Evolutionary conservation across 345 rosid species (phyloP), one percentile per base, ranked within the genome.

Genomic region (Sisymbrium irio): DNA sequence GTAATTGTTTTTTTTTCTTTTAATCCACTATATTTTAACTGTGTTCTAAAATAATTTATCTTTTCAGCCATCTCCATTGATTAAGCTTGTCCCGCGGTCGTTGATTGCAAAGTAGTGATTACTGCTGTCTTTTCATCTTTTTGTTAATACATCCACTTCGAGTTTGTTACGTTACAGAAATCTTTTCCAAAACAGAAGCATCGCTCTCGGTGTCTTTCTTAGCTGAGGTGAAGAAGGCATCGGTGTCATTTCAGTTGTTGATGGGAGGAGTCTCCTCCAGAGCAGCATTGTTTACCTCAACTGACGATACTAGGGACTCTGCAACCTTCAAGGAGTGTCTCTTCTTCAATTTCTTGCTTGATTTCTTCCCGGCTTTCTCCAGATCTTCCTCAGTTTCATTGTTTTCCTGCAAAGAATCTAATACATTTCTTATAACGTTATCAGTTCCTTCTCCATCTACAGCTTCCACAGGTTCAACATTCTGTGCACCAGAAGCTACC

Each of bases 331-430:
- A 69, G 72, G 49, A 51, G 47, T 9, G 42, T 42, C 77, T 81
- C 76, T 77, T 84, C 79, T 76, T 85, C 17, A 73, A 62, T 79
- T 74, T 84, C 85, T 80, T 81, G 77, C 77, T 82, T 19, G 80
- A 64, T 49, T 72, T 80, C 77, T 72, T 71, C 33, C 6, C 83
- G 45, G 12, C 56, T 56, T 66, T 73, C 60, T 66, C 85, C 17
- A 71, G 33, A 61, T 42, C 67, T 65, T 4, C 77, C 45, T 75
- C 44, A 19, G 54, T 72, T 69, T 80, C 60, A 12, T 57, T 62
- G 18, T 55, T 67, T 62, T 71, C 82, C 72, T 79, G 73, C 73
- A 77, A 79, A 68, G 89, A 82, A 9, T 84, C 84, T 73, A 83
- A 70, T 44, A 78, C 86, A 71, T 79, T 67, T 69, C 28, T 73